Evolutionary conservation across 352 stramenopile genomes (phyloP).

Genomic region (Globisporangium uncinulatum): DNA sequence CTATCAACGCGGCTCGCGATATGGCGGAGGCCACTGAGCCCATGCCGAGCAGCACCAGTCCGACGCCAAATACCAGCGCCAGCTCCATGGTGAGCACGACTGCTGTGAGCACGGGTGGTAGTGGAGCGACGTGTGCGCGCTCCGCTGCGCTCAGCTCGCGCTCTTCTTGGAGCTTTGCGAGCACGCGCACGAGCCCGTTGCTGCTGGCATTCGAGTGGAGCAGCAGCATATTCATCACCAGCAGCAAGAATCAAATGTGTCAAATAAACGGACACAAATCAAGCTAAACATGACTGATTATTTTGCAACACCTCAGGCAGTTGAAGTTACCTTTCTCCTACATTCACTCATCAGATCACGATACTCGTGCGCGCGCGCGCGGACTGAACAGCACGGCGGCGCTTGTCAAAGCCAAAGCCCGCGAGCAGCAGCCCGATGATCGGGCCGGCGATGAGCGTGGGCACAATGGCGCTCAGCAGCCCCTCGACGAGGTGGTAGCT

Average conservation of each 20-base stretch:
- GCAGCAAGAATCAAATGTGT: neutral
- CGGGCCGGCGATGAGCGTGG: constrained; percentile 50
- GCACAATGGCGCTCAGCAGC: constrained; percentile 46
- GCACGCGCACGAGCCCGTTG: constrained; percentile 27
- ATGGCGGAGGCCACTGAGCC: constrained; percentile 16
- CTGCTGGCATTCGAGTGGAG: constrained; percentile 8
- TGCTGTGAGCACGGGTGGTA: constrained; percentile 15
- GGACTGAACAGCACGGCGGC: constrained; percentile 24
- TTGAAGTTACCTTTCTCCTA: neutral
- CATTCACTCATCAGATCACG: constrained; percentile 18
- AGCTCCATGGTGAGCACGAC: constrained; percentile 45
- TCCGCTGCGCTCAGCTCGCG: neutral
- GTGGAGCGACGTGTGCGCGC: neutral
- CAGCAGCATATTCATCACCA: constrained; percentile 7
- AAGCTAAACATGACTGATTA: neutral
- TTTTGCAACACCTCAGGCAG: neutral
- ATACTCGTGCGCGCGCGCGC: constrained; percentile 18
- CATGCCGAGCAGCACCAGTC: constrained; percentile 29
- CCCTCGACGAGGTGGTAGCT: constrained; percentile 44
- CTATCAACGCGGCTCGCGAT: neutral
- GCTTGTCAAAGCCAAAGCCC: constrained; percentile 38
- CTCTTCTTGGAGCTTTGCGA: constrained; percentile 8
- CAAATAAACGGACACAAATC: neutral
- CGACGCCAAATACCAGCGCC: constrained; percentile 18
- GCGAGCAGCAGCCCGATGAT: constrained; percentile 34